phyloP scores from a whole-genome alignment of 441 rosid species.

The Gossypium trilobum region DNA sequence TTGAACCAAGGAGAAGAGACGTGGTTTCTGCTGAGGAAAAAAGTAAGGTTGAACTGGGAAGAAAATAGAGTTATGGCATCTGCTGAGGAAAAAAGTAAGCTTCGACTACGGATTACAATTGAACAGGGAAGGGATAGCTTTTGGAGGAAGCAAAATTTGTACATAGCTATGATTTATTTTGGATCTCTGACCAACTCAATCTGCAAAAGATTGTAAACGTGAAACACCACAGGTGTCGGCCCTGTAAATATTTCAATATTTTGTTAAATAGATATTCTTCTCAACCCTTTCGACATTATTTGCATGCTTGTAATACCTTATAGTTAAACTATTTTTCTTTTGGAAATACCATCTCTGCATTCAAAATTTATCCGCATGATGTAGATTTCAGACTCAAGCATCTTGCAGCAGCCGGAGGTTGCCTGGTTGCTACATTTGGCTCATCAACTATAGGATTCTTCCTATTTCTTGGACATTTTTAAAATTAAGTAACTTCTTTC shows the following conservation, averaged over 20 bases:
- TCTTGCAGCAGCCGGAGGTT: background rate
- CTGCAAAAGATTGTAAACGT: background rate
- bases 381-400: background rate
- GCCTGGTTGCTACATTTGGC: background rate
- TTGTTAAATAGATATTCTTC: background rate
- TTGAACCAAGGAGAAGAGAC: slow-evolving; percentile 15
- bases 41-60: background rate
- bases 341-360: background rate
- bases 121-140: background rate
- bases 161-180: slow-evolving; percentile 15
- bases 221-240: background rate
- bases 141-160: background rate
- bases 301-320: background rate
- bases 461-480: too few relatives aligned
- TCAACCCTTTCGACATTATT: background rate
- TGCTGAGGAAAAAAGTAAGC: background rate
- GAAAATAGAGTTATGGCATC: background rate
- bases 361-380: background rate
- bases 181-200: background rate
- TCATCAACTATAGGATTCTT: background rate
- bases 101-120: background rate
- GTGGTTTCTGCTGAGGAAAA: slow-evolving; percentile 7
- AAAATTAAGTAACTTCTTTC: too few relatives aligned
- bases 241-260: slow-evolving; percentile 20
- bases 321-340: background rate